Base-by-base conservation (phyloP, 768 basidiomycete genomes). In the Kwoniella bestiolae region DNA sequence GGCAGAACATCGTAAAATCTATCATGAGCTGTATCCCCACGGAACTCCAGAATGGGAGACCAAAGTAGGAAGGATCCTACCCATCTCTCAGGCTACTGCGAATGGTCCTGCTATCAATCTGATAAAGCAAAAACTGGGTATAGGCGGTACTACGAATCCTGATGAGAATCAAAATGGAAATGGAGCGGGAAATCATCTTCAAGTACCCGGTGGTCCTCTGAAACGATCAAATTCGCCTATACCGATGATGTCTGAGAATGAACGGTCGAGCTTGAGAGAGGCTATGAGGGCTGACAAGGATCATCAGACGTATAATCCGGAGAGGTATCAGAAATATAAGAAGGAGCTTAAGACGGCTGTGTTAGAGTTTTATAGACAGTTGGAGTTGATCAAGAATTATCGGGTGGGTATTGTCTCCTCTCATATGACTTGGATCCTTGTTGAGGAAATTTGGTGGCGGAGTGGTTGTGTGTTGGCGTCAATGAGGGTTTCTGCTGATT, bases 351-450 rank as follows among this genome's bases (percentile, higher is more conserved):
- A 91, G 79, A 88, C 87, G 66, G 96, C 95, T 1, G 85, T 91
- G 0, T 71, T 88, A 55, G 92, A 95, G 74, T 89, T 89, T 77
- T 95, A 98, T 72, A 90, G 92, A 18, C 89, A 86, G 9, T 83
- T 96, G 23, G 93, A 95, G 76, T 82, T 89, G 56, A 83, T 99
- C 66, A 91, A 92, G 71, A 92, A 92, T 75, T 99, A 95, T 80
- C 86, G 92, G 32, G 92, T 92, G 75, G 16, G 86, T 26, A 21
- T 23, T 21, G 18, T n/a, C 3, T 21, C 29, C 76, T 38, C 11
- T 8, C 5, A 31, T 18, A 28, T 3, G 45, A 56, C 45, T 45
- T 63, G 50, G n/a, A n/a, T n/a, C n/a, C n/a, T n/a, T n/a, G n/a
- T n/a, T n/a, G n/a, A n/a, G n/a, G n/a, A n/a, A n/a, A n/a, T n/a